phyloP scores from a whole-genome alignment of 2,329 filamentous ascomycete genomes.

The Hymenoscyphus scutula region DNA sequence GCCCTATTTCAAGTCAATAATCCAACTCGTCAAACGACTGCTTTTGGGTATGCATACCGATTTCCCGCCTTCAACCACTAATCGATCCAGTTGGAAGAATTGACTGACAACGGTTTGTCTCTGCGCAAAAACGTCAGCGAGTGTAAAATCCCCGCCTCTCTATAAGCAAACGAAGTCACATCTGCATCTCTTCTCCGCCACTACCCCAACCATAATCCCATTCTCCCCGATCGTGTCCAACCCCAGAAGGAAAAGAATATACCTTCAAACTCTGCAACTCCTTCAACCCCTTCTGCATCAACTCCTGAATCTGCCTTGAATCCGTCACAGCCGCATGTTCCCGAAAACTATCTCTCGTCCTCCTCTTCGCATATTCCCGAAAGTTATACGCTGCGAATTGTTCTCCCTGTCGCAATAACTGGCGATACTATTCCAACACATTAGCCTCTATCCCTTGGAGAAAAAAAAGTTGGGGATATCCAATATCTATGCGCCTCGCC shows the following conservation, averaged over 20 bases:
- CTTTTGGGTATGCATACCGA: slow-evolving; percentile 52
- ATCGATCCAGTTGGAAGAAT: slow-evolving; percentile 86
- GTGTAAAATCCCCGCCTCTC: background rate
- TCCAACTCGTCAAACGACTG: background rate
- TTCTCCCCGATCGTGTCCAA: slow-evolving; percentile 19
- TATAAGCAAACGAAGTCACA: slow-evolving; percentile 1
- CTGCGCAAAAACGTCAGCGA: slow-evolving; percentile 48
- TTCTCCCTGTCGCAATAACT: slow-evolving; percentile 78
- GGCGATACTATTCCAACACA: slow-evolving; percentile 69
- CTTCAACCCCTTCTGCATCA: slow-evolving; percentile 83
- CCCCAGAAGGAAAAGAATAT: slow-evolving; percentile 31
- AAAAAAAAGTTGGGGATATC: background rate
- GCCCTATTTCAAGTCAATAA: slow-evolving; percentile 46
- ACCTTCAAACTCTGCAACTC: slow-evolving; percentile 92
- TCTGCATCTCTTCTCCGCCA: background rate
- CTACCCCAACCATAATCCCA: background rate
- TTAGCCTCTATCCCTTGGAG: background rate
- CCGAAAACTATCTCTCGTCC: slow-evolving; percentile 86
- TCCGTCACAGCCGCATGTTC: slow-evolving; percentile 75
- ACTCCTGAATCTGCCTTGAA: slow-evolving; percentile 74
- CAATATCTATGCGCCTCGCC: background rate
- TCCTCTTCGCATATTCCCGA: slow-evolving; percentile 89
- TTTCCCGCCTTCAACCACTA: slow-evolving; percentile 89
- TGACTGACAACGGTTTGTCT: slow-evolving; percentile 93
- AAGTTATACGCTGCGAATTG: slow-evolving; percentile 97